Conservation (phyloP, 305 asterid species). For the Ilex paraguariensis region DNA sequence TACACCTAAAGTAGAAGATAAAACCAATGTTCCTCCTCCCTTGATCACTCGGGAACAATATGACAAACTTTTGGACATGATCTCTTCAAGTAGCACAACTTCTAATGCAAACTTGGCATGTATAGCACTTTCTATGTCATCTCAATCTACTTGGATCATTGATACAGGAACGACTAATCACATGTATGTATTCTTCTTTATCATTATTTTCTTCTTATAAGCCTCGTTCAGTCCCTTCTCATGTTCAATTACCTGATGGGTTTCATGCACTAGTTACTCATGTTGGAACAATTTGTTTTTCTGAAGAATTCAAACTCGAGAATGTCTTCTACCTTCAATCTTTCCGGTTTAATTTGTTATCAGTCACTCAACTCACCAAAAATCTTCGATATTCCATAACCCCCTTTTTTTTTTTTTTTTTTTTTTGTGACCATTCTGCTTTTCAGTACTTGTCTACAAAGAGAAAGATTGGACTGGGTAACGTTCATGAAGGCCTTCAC, state of each 20-base stretch:
- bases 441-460: background rate
- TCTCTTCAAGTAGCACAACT: background rate
- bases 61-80: background rate
- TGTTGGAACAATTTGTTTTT: background rate
- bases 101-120: too few relatives aligned
- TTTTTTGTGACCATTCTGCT: background rate
- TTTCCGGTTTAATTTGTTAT: background rate
- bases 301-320: background rate
- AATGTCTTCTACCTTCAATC: background rate
- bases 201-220: background rate
- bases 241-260: background rate
- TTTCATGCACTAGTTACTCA: background rate
- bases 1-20: too few relatives aligned
- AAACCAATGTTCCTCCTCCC: background rate
- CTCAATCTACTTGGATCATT: background rate
- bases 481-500: background rate
- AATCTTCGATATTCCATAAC: background rate
- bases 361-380: background rate
- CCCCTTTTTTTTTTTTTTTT: too few relatives aligned
- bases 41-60: background rate
- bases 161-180: background rate
- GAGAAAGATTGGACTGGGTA: background rate
- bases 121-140: background rate
- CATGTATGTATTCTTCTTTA: background rate
- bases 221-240: background rate